Evolutionary conservation across 768 basidiomycete genomes (phyloP).

Genomic region (Roridomyces roridus): DNA sequence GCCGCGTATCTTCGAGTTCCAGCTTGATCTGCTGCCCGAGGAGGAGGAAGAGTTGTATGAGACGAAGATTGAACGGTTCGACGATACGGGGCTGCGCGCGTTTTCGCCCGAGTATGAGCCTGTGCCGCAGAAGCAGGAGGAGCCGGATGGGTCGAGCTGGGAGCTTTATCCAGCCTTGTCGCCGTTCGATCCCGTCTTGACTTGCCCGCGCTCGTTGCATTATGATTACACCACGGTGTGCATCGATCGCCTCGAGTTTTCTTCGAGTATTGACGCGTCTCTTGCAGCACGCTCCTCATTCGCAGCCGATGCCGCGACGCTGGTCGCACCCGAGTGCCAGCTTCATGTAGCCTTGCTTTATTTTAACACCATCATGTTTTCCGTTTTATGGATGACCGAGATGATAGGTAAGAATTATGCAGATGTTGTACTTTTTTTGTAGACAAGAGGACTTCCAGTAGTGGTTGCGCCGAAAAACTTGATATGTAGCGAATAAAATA

Average conservation of each 20-base stretch:
- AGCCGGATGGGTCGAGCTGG: conserved; percentile 19
- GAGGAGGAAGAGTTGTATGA: conserved; percentile 2
- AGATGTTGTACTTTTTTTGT: conserved; percentile 10
- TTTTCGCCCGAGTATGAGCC: conserved; percentile 49
- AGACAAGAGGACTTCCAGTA: not conserved
- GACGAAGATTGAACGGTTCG: conserved; percentile 11
- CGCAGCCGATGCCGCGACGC: conserved; percentile 1
- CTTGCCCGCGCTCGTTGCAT: conserved; percentile 21
- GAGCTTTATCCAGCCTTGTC: conserved; percentile 21
- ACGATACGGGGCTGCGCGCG: conserved; percentile 33
- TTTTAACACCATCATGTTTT: not conserved
- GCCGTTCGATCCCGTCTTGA: conserved; percentile 12
- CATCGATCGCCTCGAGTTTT: not conserved
- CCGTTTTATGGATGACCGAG: not conserved
- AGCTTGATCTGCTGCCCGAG: conserved; percentile 38
- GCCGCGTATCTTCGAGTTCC: conserved; percentile 71
- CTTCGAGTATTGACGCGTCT: not conserved
- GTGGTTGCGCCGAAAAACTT: not conserved
- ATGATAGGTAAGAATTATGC: conserved; percentile 18
- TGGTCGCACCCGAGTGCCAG: conserved; percentile 8
- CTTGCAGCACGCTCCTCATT: not conserved
- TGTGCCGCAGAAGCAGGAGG: conserved; percentile 21
- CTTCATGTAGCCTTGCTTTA: conserved; percentile 9
- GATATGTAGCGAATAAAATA: not conserved
- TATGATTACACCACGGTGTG: conserved; percentile 1